phyloP scores from a whole-genome alignment of 1,284 basidiomycete species.

The Fomitopsis palustris region DNA sequence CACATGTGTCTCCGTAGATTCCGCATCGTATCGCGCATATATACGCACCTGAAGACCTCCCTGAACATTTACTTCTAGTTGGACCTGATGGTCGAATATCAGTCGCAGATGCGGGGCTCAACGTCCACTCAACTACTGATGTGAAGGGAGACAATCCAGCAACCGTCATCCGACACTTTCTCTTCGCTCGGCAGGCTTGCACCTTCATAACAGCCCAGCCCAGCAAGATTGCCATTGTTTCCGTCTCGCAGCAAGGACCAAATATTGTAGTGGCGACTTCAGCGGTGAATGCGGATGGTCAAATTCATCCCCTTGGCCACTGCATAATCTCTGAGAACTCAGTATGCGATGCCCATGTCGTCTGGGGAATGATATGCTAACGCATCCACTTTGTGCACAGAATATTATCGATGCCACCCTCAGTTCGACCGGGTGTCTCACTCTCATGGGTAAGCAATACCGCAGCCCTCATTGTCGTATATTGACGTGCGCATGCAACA shows the following conservation, averaged over 20 bases:
- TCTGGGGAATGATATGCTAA: not conserved
- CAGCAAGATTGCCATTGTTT: slow-evolving; percentile 31
- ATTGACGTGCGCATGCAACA: slow-evolving; percentile 17
- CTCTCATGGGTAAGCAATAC: slow-evolving; percentile 43
- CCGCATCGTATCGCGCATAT: slow-evolving; percentile 41
- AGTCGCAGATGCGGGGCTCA: slow-evolving; percentile 40
- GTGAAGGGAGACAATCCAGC: slow-evolving; percentile 12
- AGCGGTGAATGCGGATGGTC: slow-evolving; percentile 11
- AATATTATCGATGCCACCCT: slow-evolving; percentile 38
- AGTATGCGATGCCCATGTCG: slow-evolving; percentile 8
- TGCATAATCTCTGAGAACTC: slow-evolving; percentile 16
- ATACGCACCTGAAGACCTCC: slow-evolving; percentile 40
- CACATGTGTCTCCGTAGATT: slow-evolving; percentile 30
- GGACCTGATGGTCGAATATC: slow-evolving; percentile 45
- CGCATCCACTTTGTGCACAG: slow-evolving; percentile 11
- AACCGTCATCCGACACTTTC: slow-evolving; percentile 38
- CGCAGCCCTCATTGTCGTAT: slow-evolving; percentile 12
- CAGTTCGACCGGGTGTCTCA: slow-evolving; percentile 46
- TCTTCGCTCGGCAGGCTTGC: slow-evolving; percentile 41
- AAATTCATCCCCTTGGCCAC: slow-evolving; percentile 11
- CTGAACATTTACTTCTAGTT: slow-evolving; percentile 40
- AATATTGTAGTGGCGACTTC: slow-evolving; percentile 11
- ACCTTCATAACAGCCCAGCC: slow-evolving; percentile 37
- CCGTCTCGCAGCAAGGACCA: slow-evolving; percentile 14
- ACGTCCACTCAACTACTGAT: slow-evolving; percentile 32